A percentile compares a stretch with the other conserved stretches of the same genome.
Evolutionary conservation across 148 eudicot genomes (phyloP).

Genomic region (Rhododendron henanense): DNA sequence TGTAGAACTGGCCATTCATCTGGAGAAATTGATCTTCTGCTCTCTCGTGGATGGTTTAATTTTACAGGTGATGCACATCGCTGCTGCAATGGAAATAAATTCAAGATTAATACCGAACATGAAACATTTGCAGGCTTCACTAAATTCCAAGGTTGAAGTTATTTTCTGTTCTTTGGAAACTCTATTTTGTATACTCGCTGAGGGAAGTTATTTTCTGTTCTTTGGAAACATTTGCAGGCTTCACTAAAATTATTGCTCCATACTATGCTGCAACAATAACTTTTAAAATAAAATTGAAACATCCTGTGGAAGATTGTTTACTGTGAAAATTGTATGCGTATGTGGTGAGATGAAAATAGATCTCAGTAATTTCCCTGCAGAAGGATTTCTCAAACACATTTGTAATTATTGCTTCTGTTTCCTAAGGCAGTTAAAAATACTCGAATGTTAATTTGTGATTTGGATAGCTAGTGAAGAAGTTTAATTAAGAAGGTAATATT

Average conservation of each 20-base stretch:
- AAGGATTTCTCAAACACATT: background rate
- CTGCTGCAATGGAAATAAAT: constrained; percentile 90
- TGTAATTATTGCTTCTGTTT: background rate
- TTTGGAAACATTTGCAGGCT: too few relatives aligned
- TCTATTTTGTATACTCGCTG: background rate
- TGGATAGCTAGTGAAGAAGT: background rate
- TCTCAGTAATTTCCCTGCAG: background rate
- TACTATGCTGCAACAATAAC: background rate
- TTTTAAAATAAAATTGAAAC: background rate
- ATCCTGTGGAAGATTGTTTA: background rate
- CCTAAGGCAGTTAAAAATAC: background rate
- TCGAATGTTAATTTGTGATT: background rate
- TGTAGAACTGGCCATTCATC: background rate
- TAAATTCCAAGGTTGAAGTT: constrained; percentile 66
- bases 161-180: background rate
- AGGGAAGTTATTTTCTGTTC: too few relatives aligned
- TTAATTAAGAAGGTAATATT: background rate
- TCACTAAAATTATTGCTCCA: background rate
- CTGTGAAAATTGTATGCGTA: background rate
- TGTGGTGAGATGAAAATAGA: background rate
- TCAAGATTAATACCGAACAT: constrained; percentile 82
- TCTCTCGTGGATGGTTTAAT: constrained; percentile 8
- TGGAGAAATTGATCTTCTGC: background rate
- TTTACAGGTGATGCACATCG: constrained; percentile 94
- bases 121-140: constrained; percentile 71